These are phyloP conservation scores for Lodderomyces parapsilosis DNA, from an alignment of 1,139 yeast genomes.

Conservation along the genomic window DNA sequence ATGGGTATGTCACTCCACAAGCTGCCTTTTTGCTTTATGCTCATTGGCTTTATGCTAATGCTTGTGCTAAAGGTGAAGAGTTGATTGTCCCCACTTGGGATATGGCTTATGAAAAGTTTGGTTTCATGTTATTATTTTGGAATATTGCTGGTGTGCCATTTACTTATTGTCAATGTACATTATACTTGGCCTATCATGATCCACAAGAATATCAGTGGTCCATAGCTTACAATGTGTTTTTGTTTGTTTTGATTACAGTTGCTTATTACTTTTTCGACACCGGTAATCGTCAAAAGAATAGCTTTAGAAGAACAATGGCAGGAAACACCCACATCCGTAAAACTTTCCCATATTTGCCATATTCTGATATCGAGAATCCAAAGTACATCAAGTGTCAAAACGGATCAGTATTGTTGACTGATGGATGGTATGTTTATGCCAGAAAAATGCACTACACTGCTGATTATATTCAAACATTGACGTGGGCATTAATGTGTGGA, in stretches of 20 bases:
- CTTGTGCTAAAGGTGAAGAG: constrained; percentile 97
- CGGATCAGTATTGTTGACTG: constrained; percentile 82
- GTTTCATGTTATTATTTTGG: constrained; percentile 98
- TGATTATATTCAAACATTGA: constrained; percentile 80
- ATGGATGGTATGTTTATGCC: constrained; percentile 92
- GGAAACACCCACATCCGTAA: constrained; percentile 77
- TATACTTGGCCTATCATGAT: constrained; percentile 76
- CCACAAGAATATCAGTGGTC: constrained; percentile 83
- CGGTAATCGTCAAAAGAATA: constrained; percentile 91
- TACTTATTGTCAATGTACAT: constrained; percentile 93
- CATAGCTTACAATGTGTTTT: constrained; percentile 50
- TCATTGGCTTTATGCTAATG: constrained; percentile 93
- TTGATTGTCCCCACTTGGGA: constrained; percentile 98
- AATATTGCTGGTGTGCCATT: constrained; percentile 98
- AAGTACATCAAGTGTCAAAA: constrained; percentile 77
- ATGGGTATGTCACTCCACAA: constrained; percentile 80
- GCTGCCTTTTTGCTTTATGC: constrained; percentile 73
- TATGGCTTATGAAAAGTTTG: constrained; percentile 98
- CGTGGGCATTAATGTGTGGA: constrained; percentile 95
- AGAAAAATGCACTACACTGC: constrained; percentile 96
- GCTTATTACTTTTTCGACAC: constrained; percentile 96
- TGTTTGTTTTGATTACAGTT: constrained; percentile 55
- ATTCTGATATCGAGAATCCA: constrained; percentile 78
- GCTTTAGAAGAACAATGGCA: constrained; percentile 82
- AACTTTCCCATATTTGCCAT: constrained; percentile 91